A percentile compares a stretch with the other conserved stretches of the same genome.
Conservation (phyloP, 148 eudicot species). For the Rheum nobile region DNA sequence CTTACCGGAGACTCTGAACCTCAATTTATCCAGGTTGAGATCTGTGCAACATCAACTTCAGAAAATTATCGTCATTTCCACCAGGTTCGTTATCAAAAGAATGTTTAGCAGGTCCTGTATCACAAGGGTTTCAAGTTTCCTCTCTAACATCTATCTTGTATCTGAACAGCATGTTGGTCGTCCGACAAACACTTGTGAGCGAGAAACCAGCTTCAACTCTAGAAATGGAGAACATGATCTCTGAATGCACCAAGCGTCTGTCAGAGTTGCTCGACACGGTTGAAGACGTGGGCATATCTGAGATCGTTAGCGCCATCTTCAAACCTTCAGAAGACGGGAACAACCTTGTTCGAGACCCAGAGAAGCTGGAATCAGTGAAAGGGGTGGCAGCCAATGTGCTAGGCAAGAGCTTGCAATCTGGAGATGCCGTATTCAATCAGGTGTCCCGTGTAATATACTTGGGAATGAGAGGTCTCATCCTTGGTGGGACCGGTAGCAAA, state of each 20-base stretch:
- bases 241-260: slow-evolving; percentile 20
- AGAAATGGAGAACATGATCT: slow-evolving; percentile 31
- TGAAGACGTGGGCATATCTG: slow-evolving; percentile 32
- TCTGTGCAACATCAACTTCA: slow-evolving; percentile 35
- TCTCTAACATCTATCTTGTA: neutral
- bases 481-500: slow-evolving; percentile 34
- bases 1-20: slow-evolving; percentile 42
- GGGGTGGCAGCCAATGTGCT: slow-evolving; percentile 39
- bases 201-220: slow-evolving; percentile 24
- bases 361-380: slow-evolving; percentile 27
- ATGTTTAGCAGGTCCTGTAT: neutral
- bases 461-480: slow-evolving; percentile 31
- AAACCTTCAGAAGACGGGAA: slow-evolving; percentile 10
- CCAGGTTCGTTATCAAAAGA: slow-evolving; percentile 26
- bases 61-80: slow-evolving; percentile 37
- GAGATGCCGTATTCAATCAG: slow-evolving; percentile 30
- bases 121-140: too few relatives aligned
- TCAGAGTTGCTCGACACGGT: slow-evolving; percentile 23
- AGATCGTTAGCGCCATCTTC: slow-evolving; percentile 27
- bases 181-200: slow-evolving; percentile 37
- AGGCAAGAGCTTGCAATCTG: slow-evolving; percentile 43
- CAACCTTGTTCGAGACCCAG: slow-evolving; percentile 5
- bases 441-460: slow-evolving; percentile 34
- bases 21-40: slow-evolving; percentile 39
- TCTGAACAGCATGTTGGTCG: slow-evolving; percentile 37